Base-by-base conservation (phyloP, 202 grass and related monocot species). In the Zizania palustris region DNA sequence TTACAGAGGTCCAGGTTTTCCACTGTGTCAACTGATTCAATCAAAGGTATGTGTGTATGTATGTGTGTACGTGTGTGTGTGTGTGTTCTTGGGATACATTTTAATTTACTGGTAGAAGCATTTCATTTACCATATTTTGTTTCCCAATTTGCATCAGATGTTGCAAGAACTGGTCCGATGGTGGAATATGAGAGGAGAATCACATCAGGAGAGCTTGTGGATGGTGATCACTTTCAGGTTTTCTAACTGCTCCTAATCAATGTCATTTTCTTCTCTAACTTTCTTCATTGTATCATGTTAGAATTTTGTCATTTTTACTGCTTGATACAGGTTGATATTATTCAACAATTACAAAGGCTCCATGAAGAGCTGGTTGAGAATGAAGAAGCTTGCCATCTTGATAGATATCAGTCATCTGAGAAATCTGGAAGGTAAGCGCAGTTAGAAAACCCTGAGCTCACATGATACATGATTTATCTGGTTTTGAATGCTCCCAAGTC, bases 161-260 rank as follows among this genome's bases (percentile, higher is more conserved):
- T 53, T 61, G 80, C 81, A 82, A 68, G 75, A 84, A 80, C 65
- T 75, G 95, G 95, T 15, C 91, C 95, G 0, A 66, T 94, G 65
- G 71, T 75, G 12, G 91, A 94, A 80, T 98, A 98, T 71, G 77
- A 98, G 69, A 90, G 64, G 63, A 92, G 91, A 88, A 98, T 92
- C 54, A 61, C 74, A 78, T 94, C 85, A 64, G 89, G 87, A 33
- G 85, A 94, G 9, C 95, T 98, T 82, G 82, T 92, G 10, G 89
- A 98, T 65, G 95, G 95, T 19, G 95, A 98, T 72, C 78, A 70
- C 45, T 98, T 90, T 86, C 95, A 98, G 91, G 95, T 94, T 34
- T 9, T 51, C 55, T n/a, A 28, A n/a, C 28, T 81, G 60, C 36
- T 55, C 58, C 45, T 77, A 16, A 49, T n/a, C 20, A 1, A 28